Percentiles rank a stretch among this genome's conserved stretches.
Evolutionary conservation across 441 rosid species (phyloP).

Genomic region (Francoa sonchifolia): DNA sequence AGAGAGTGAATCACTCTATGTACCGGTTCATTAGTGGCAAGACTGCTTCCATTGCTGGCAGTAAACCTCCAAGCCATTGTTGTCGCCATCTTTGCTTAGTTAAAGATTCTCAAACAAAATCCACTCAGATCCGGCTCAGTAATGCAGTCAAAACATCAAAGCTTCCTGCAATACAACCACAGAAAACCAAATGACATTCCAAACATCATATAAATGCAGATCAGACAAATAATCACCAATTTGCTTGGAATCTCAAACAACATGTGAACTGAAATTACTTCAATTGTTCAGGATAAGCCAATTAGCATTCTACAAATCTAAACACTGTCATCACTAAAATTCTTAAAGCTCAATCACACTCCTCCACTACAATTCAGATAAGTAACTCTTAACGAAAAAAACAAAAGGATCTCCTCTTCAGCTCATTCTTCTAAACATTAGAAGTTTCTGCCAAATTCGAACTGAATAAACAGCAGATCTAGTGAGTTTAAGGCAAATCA

Average conservation of each 20-base stretch:
- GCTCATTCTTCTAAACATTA: background rate
- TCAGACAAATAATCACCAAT: slow-evolving; percentile 12
- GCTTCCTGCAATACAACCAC: slow-evolving; percentile 26
- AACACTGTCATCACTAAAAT: background rate
- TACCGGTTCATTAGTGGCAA: slow-evolving; percentile 62
- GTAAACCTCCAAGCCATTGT: slow-evolving; percentile 81
- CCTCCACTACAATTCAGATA: background rate
- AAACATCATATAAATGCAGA: slow-evolving; percentile 18
- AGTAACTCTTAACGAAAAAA: too few species aligned
- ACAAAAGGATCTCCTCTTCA: too few species aligned
- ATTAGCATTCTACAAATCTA: slow-evolving; percentile 2
- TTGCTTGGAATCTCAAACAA: background rate
- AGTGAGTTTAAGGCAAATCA: too few species aligned
- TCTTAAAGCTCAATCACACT: background rate
- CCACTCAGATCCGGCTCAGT: slow-evolving; percentile 33
- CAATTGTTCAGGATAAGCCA: background rate
- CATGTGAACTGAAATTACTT: slow-evolving; percentile 1
- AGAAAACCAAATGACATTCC: slow-evolving; percentile 7
- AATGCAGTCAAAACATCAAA: slow-evolving; percentile 52
- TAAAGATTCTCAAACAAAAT: slow-evolving; percentile 24
- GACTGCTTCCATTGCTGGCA: slow-evolving; percentile 65
- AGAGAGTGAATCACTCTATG: background rate
- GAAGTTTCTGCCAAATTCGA: background rate
- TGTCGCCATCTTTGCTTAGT: slow-evolving; percentile 50
- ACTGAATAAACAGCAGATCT: too few species aligned